Conservation (phyloP, 106 monocot species). For the Dendrobium officinale region DNA sequence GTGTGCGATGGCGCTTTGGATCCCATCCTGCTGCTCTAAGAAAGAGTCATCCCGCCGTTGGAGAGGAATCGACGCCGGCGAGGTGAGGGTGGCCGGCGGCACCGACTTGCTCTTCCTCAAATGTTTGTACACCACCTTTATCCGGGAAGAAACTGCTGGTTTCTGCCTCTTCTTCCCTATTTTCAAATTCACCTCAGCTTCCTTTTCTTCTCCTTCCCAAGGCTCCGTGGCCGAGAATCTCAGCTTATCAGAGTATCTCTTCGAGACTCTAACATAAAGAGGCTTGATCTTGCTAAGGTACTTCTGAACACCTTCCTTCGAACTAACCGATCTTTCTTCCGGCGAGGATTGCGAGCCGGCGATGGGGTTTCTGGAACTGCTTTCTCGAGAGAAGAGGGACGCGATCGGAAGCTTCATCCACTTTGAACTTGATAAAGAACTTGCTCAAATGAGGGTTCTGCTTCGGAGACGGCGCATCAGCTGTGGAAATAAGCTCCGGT, state of each 20-base stretch:
- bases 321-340: constrained; percentile 23
- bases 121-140: constrained; percentile 38
- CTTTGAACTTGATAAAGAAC: constrained; percentile 48
- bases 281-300: constrained; percentile 81
- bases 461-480: no score
- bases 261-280: constrained; percentile 37
- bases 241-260: constrained; percentile 2
- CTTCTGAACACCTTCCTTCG: constrained; percentile 57
- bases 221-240: constrained; percentile 2
- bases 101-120: constrained; percentile 60
- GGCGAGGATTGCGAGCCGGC: background rate
- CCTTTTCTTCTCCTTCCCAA: constrained; percentile 1
- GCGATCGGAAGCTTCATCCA: constrained; percentile 47
- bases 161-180: constrained; percentile 8
- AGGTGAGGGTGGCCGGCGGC: background rate
- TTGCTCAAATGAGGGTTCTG: no score
- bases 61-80: no score
- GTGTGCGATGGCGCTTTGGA: constrained; percentile 85
- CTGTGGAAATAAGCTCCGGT: background rate
- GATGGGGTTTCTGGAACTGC: background rate
- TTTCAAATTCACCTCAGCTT: background rate
- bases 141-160: constrained; percentile 21
- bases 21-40: constrained; percentile 66
- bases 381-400: background rate
- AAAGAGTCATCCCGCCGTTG: constrained; percentile 62